Evolutionary conservation across 2,329 filamentous ascomycete genomes (phyloP).

Genomic region (Fusarium sp.): DNA sequence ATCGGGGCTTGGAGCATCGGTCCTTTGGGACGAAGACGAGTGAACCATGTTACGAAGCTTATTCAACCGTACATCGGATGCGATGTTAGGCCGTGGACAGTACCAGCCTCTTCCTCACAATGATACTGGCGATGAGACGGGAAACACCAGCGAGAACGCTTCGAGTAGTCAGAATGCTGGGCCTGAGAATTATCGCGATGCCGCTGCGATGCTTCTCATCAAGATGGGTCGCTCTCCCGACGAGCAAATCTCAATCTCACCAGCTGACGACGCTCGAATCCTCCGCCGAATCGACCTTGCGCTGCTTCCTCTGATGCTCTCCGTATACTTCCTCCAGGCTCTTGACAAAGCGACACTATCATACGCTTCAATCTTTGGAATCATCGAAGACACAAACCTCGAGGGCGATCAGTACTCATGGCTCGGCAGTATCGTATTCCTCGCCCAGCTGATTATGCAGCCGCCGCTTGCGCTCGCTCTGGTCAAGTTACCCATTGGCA

Average conservation of each 20-base stretch:
- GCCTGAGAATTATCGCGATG: conserved; percentile 53
- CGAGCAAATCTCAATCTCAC: conserved; percentile 52
- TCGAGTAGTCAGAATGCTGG: conserved; percentile 1
- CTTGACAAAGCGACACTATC: conserved; percentile 74
- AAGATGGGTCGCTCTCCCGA: conserved; percentile 56
- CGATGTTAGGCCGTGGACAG: conserved; percentile 13
- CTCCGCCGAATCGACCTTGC: conserved; percentile 59
- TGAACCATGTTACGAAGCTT: conserved; percentile 40
- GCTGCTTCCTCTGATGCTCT: conserved; percentile 64
- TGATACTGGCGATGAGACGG: conserved; percentile 29
- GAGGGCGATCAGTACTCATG: conserved; percentile 71
- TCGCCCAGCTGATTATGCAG: conserved; percentile 73
- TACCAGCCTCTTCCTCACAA: conserved; percentile 48
- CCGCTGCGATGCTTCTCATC: conserved; percentile 62
- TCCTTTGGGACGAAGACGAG: conserved; percentile 16
- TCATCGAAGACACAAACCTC: conserved; percentile 71
- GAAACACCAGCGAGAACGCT: conserved; percentile 15
- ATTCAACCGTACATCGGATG: conserved; percentile 20
- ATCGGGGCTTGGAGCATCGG: conserved; percentile 24
- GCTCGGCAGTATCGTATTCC: conserved; percentile 73
- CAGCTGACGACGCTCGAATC: conserved; percentile 55
- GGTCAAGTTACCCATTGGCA: conserved; percentile 73
- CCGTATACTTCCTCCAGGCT: conserved; percentile 74
- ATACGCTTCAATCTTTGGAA: conserved; percentile 75
- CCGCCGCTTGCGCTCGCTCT: conserved; percentile 69